Conservation (phyloP, 306 rosid species). For the Spatholobus suberectus region DNA sequence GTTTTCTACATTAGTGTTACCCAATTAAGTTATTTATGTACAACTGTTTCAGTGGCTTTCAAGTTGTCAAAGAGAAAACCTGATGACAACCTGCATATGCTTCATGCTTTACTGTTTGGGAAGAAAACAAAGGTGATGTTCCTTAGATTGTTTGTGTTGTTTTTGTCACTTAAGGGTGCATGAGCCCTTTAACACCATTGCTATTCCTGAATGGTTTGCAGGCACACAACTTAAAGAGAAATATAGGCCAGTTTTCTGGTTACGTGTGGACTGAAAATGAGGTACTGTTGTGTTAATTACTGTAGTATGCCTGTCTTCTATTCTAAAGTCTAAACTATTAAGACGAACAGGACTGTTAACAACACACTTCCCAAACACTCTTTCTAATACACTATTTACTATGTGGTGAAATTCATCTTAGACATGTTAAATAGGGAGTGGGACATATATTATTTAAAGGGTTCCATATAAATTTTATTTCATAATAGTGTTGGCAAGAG, state of each 20-base stretch:
- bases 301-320: neutral
- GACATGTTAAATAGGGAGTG: neutral
- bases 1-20: slow-evolving; percentile 34
- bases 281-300: slow-evolving; percentile 34
- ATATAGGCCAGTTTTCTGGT: slow-evolving; percentile 57
- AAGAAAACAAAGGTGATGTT: slow-evolving; percentile 80
- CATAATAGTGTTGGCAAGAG: neutral
- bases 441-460: neutral
- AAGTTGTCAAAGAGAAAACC: slow-evolving; percentile 93
- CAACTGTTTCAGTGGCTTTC: slow-evolving; percentile 84
- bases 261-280: slow-evolving; percentile 51
- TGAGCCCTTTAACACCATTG: slow-evolving; percentile 4
- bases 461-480: neutral
- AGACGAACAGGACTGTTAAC: neutral
- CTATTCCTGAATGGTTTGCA: slow-evolving; percentile 46
- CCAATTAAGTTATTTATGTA: slow-evolving; percentile 35
- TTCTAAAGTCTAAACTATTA: slow-evolving; percentile 5
- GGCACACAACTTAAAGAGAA: slow-evolving; percentile 62
- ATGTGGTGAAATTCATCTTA: neutral
- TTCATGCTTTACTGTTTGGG: slow-evolving; percentile 84
- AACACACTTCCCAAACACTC: neutral
- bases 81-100: slow-evolving; percentile 85
- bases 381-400: neutral
- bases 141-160: neutral
- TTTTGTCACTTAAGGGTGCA: neutral